These are phyloP conservation scores for Avena atlantica DNA, from an alignment of 176 grass and related monocot genomes.

Conservation along the genomic window DNA sequence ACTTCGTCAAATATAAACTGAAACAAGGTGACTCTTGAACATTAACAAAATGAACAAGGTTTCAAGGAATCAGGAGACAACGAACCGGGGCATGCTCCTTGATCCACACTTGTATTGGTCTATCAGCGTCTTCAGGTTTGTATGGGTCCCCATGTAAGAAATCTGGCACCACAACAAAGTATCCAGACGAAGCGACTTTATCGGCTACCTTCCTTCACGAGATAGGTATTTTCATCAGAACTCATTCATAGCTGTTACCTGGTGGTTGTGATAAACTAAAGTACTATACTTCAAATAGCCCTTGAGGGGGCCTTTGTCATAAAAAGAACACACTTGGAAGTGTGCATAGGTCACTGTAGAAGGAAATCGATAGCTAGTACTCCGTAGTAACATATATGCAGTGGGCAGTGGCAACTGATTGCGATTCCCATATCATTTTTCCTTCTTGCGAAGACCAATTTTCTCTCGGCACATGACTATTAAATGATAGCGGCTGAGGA, in stretches of 20 bases:
- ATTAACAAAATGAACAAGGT: not conserved
- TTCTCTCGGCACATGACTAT: not conserved
- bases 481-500: not conserved
- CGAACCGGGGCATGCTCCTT: conserved; percentile 58
- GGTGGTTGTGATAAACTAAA: not conserved
- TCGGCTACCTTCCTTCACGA: conserved; percentile 74
- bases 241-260: not conserved
- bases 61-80: conserved; percentile 16
- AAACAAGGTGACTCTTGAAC: not conserved
- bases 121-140: conserved; percentile 48
- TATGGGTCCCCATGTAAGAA: conserved; percentile 70
- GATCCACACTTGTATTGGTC: conserved; percentile 52
- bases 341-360: not conserved
- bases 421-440: not conserved
- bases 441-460: not conserved
- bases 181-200: conserved; percentile 64
- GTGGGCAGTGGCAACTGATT: not conserved
- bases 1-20: not conserved
- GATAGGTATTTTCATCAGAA: not conserved
- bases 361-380: not conserved
- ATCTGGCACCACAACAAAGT: conserved; percentile 79
- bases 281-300: not conserved
- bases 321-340: not conserved
- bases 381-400: not conserved
- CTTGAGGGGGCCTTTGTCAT: not conserved